Evolutionary conservation across 495 filamentous ascomycete species (phyloP), one percentile per base, ranked within the genome.

Genomic region (Melanomma pulvis-pyrius): DNA sequence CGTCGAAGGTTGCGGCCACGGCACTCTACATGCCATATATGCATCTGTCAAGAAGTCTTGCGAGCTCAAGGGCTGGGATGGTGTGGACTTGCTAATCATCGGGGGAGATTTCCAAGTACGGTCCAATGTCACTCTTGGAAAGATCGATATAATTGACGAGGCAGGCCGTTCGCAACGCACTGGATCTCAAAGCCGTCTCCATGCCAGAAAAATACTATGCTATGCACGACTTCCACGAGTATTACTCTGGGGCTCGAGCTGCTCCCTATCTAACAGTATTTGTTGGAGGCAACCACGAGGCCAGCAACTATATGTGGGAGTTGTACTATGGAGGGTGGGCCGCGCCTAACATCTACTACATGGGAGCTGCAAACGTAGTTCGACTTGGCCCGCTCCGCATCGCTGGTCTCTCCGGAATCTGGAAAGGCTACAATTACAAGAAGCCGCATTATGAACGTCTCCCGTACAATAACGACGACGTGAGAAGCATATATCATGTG

Each of bases 261-360:
- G 94, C 96, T 0, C 94, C 96, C 0, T 96, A 90, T 68, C 79
- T 94, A 26, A 98, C 96, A 19, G 79, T 98, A 59, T 98, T 98
- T 75, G 84, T 96, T 53, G 93, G 87, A 39, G 94, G 94, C 8
- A 98, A 98, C 73, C 94, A 98, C 67, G 94, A 98, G 76, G 92
- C 94, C 0, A 87, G 89, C 64, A 92, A 89, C 32, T 83, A 97
- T 73, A 75, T 96, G 0, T 92, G 84, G 79, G 94, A 98, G 73
- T 83, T 98, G 2, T 96, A 91, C 79, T 96, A 98, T 74, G 94
- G 94, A 44, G 94, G 94, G 39, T 98, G 94, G 94, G 94, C 91
- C 1, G 93, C 93, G 0, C 92, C 90, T 19, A 96, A 93, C 57
- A 98, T 98, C 55, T 98, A 96, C 80, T 98, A 96, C 79, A 76